These are phyloP conservation scores for Pinus tabuliformis DNA, from an alignment of 75 land plant species.

Conservation along the genomic window DNA sequence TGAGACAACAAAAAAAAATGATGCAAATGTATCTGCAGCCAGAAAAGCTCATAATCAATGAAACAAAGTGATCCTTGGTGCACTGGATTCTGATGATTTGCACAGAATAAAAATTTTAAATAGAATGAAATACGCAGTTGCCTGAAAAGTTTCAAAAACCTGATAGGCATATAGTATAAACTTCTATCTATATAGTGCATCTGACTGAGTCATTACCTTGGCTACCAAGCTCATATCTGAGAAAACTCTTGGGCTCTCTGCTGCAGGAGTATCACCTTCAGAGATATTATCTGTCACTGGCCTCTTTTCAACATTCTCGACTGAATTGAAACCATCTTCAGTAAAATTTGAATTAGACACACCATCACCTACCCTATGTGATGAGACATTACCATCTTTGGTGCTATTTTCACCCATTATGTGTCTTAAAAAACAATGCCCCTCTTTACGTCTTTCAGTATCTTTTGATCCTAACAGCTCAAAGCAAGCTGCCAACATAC, in stretches of 20 bases:
- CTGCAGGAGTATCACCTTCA: neutral
- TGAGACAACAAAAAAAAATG: too few species aligned
- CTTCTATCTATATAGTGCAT: neutral
- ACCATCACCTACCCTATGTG: neutral
- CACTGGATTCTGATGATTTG: too few species aligned
- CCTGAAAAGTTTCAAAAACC: too few species aligned
- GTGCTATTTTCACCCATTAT: constrained; percentile 18
- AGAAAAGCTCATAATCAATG: too few species aligned
- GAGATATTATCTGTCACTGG: neutral
- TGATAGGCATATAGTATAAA: neutral
- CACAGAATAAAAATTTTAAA: too few species aligned
- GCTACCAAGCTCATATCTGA: neutral
- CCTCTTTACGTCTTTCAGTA: constrained; percentile 31
- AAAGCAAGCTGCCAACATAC: constrained; percentile 69
- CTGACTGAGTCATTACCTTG: neutral
- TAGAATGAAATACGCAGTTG: too few species aligned
- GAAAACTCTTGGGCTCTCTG: neutral
- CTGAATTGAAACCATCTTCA: neutral
- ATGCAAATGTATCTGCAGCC: too few species aligned
- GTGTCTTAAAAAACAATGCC: constrained; percentile 61
- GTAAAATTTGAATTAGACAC: neutral
- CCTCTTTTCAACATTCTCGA: constrained; percentile 4
- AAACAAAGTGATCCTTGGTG: too few species aligned
- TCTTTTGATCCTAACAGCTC: constrained; percentile 50
- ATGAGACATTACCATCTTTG: constrained; percentile 4